These are phyloP conservation scores for Gliomastix tumulicola DNA, from an alignment of 2,329 filamentous ascomycete genomes.

Conservation along the genomic window DNA sequence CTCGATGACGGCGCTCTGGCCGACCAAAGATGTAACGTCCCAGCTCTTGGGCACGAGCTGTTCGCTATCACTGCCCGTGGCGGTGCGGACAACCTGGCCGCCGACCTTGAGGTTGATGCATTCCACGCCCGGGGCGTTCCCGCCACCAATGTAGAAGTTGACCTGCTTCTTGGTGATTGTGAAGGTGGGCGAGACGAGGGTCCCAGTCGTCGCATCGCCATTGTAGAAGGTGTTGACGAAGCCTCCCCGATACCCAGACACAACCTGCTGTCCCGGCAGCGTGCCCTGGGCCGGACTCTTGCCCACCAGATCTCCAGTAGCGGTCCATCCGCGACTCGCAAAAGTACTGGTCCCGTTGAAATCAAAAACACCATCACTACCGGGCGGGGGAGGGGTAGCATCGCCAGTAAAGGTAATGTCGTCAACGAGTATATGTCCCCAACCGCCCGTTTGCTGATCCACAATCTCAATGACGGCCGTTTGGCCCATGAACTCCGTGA, in stretches of 20 bases:
- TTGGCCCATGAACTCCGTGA: background rate
- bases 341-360: background rate
- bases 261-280: background rate
- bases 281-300: background rate
- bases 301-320: background rate
- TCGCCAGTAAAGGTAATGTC: background rate
- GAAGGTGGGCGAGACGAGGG: background rate
- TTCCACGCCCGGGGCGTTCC: conserved; percentile 2
- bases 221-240: background rate
- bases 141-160: conserved; percentile 2
- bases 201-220: background rate
- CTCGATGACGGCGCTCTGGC: background rate
- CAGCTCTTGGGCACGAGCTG: background rate
- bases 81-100: conserved; percentile 3
- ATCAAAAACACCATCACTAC: background rate
- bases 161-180: conserved; percentile 1
- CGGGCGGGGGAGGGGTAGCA: background rate
- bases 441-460: background rate
- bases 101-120: conserved; percentile 3
- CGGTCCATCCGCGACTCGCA: background rate
- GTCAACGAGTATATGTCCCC: background rate
- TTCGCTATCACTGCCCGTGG: conserved; percentile 2
- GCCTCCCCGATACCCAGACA: background rate
- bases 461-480: background rate
- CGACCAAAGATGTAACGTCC: background rate